phyloP scores from a whole-genome alignment of 2,329 filamentous ascomycete genomes.

The Cryphonectria naterciae region DNA sequence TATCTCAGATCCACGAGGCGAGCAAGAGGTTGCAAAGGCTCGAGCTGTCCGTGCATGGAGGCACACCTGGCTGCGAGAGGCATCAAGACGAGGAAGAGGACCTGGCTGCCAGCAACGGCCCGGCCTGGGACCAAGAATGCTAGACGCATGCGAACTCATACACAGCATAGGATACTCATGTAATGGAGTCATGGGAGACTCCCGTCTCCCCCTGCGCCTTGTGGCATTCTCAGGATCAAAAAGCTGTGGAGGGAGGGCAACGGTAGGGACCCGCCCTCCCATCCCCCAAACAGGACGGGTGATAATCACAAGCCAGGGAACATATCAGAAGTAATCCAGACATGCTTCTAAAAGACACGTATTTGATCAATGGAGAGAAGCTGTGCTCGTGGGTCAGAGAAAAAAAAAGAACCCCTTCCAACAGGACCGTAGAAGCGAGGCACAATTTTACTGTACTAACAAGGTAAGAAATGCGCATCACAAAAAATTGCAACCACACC shows the following conservation, averaged over 20 bases:
- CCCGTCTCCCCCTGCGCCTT: too few species aligned
- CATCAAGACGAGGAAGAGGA: background rate
- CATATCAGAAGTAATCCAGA: background rate
- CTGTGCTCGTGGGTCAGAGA: slow-evolving; percentile 15
- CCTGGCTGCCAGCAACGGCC: background rate
- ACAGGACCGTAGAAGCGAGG: background rate
- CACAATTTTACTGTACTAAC: slow-evolving; percentile 8
- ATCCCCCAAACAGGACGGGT: background rate
- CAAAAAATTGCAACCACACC: background rate
- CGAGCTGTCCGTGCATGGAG: background rate
- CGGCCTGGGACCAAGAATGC: background rate
- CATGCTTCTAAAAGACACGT: background rate
- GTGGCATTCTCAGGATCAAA: too few species aligned
- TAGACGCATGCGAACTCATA: background rate
- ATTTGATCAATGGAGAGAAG: background rate
- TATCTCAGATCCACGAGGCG: background rate
- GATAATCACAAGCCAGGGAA: background rate
- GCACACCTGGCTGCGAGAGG: background rate
- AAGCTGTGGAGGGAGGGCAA: background rate
- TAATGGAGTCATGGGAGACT: background rate
- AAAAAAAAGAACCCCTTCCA: background rate
- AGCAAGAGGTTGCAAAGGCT: background rate
- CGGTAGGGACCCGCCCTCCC: background rate
- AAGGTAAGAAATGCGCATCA: background rate
- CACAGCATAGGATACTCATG: background rate